These are phyloP conservation scores for Volvariella surrecta DNA, from an alignment of 1,284 basidiomycete genomes.

Conservation along the genomic window DNA sequence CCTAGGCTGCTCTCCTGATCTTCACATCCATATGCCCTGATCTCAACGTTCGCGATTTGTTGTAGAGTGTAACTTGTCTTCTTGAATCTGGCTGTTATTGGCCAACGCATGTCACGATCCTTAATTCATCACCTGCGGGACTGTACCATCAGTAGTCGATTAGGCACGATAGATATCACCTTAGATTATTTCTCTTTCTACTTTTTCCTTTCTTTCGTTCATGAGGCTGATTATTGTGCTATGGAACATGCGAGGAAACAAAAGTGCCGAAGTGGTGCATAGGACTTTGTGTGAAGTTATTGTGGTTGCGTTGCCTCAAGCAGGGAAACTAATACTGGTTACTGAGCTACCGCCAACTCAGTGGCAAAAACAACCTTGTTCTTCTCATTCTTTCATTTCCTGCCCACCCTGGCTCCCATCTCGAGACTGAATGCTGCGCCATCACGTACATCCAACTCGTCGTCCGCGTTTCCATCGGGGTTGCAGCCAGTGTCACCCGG, in stretches of 20 bases:
- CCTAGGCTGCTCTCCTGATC: not conserved
- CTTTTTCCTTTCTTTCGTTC: slow-evolving; percentile 5
- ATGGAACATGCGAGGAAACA: too few species aligned
- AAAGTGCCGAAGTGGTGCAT: not conserved
- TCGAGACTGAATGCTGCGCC: slow-evolving; percentile 37
- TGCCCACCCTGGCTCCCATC: slow-evolving; percentile 33
- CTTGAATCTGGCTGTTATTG: not conserved
- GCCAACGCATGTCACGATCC: slow-evolving; percentile 6
- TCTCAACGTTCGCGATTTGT: slow-evolving; percentile 1
- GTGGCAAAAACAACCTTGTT: slow-evolving; percentile 1
- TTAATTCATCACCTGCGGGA: slow-evolving; percentile 8
- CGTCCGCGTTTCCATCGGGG: slow-evolving; percentile 42
- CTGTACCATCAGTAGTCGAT: slow-evolving; percentile 14
- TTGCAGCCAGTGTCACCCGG: slow-evolving; percentile 47
- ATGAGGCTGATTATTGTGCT: too few species aligned
- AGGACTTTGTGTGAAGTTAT: not conserved
- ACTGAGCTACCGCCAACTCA: slow-evolving; percentile 1
- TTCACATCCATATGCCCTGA: not conserved
- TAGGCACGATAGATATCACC: slow-evolving; percentile 8
- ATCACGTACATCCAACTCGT: slow-evolving; percentile 37
- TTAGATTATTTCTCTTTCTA: slow-evolving; percentile 11
- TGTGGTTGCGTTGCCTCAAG: slow-evolving; percentile 1
- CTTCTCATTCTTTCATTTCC: slow-evolving; percentile 4
- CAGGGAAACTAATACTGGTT: not conserved
- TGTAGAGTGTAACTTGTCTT: slow-evolving; percentile 16